Base-by-base conservation (phyloP, 345 rosid species). In the Murraya koenigii region DNA sequence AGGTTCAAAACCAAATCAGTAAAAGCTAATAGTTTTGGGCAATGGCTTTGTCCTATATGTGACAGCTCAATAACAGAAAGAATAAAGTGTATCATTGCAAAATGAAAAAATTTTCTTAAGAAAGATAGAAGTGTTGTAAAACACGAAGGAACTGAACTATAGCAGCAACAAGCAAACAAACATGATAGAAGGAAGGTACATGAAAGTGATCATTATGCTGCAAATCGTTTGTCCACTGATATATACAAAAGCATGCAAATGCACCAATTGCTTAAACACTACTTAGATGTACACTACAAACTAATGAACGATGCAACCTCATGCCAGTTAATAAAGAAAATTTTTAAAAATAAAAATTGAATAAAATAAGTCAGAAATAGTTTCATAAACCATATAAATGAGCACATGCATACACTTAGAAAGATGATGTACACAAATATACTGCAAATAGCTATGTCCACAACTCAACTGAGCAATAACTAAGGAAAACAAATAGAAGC, bases 321-420 rank as follows among this genome's bases (percentile, higher is more conserved):
- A 1, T 6, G 13, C 38, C 25, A 47, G 13, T 47, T 15, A 44
- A 23, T 25, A 25, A 69, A 26, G 3, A 47, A 17, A 64, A 14
- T 44, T 69, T 69, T 47, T 8, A 26, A 25, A 69, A 7, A 47
- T 15, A 0, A 9, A 26, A 69, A 69, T 26, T 1, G 0, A 15
- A 15, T 2, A 19, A 44, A 15, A 1, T 8, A 28, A 26, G 20
- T n/a, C 23, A 56, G n/a, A 38, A 10, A 58, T 36, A 81, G 56
- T 79, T 36, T 70, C 55, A 64, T 52, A 22, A 36, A 41, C 58
- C 14, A 59, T 59, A 76, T 55, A 62, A 70, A 77, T 33, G 36
- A 49, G 59, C 7, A 36, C 39, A 13, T 8, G 32, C 25, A 73
- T 36, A 39, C 15, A 58, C 41, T 73, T 60, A 23, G 19, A 59